These are phyloP conservation scores for Dichomitus squalens DNA, from an alignment of 1,284 basidiomycete genomes.

Conservation along the genomic window DNA sequence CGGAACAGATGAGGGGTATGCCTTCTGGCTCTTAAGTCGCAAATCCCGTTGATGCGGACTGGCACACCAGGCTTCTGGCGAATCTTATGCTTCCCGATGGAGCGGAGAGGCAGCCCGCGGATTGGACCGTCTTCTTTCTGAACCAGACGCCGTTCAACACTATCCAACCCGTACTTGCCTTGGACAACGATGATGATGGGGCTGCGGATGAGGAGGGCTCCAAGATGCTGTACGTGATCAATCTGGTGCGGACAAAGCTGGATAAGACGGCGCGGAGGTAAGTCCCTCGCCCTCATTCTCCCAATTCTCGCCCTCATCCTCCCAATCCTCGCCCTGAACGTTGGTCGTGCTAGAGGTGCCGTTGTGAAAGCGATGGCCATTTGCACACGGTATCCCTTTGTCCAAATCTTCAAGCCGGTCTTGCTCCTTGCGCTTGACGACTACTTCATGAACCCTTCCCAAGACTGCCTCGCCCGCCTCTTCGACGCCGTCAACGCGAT, in stretches of 20 bases:
- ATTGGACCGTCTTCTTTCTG: constrained; percentile 99
- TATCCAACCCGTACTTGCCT: constrained; percentile 79
- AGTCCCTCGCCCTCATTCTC: constrained; percentile 31
- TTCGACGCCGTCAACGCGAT: constrained; percentile 95
- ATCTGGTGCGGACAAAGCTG: constrained; percentile 94
- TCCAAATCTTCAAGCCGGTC: constrained; percentile 98
- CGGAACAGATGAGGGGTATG: constrained; percentile 90
- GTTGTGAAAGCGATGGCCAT: constrained; percentile 96
- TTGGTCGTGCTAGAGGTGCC: constrained; percentile 71
- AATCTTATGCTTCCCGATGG: constrained; percentile 99
- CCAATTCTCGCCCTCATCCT: background rate
- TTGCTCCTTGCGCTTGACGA: constrained; percentile 94
- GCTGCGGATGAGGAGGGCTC: constrained; percentile 47
- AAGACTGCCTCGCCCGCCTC: constrained; percentile 84
- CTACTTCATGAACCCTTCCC: constrained; percentile 87
- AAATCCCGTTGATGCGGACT: background rate
- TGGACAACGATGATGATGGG: constrained; percentile 51
- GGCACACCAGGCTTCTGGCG: constrained; percentile 73
- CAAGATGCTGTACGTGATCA: constrained; percentile 84
- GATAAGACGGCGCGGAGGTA: constrained; percentile 87
- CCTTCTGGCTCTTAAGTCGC: background rate
- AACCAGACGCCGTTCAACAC: constrained; percentile 90
- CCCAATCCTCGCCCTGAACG: constrained; percentile 6
- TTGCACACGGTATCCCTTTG: constrained; percentile 93
- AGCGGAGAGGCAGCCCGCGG: constrained; percentile 90